These are phyloP conservation scores for Trichoderma breve DNA, from an alignment of 2,329 filamentous ascomycete genomes.

Conservation along the genomic window DNA sequence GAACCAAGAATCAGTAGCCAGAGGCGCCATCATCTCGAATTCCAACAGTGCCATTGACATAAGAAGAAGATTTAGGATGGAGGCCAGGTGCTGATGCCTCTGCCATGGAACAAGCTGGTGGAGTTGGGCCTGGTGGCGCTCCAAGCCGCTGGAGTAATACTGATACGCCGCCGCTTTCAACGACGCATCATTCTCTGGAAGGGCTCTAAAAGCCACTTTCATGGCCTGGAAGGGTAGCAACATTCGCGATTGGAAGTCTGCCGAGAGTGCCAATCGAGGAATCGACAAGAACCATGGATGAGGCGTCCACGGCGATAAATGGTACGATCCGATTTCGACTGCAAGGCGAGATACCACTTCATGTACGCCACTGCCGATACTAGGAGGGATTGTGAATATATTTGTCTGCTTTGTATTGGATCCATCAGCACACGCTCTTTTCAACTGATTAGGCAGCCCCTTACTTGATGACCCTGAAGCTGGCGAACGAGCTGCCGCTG, in stretches of 20 bases:
- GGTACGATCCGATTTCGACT: constrained; percentile 4
- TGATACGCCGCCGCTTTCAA: not conserved
- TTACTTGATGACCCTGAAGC: not conserved
- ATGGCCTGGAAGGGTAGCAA: not conserved
- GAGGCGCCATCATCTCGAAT: constrained; percentile 18
- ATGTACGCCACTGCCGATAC: not conserved
- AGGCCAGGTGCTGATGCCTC: not conserved
- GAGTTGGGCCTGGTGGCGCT: not conserved
- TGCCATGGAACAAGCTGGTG: not conserved
- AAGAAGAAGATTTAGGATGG: not conserved
- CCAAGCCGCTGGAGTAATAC: not conserved
- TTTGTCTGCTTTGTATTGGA: not conserved
- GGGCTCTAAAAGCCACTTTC: not conserved
- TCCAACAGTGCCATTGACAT: constrained; percentile 15
- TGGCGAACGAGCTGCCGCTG: not conserved
- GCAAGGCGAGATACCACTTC: constrained; percentile 5
- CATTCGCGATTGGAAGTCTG: not conserved
- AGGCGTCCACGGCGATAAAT: constrained; percentile 11
- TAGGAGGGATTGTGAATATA: not conserved
- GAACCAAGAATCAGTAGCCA: constrained; percentile 4
- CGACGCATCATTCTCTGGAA: not conserved
- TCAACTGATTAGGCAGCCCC: not conserved
- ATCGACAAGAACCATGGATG: constrained; percentile 6
- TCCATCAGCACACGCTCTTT: not conserved
- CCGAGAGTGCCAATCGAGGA: not conserved